These are phyloP conservation scores for Aureobasidium melanogenum DNA, from an alignment of 2,329 filamentous ascomycete species.

Conservation along the genomic window DNA sequence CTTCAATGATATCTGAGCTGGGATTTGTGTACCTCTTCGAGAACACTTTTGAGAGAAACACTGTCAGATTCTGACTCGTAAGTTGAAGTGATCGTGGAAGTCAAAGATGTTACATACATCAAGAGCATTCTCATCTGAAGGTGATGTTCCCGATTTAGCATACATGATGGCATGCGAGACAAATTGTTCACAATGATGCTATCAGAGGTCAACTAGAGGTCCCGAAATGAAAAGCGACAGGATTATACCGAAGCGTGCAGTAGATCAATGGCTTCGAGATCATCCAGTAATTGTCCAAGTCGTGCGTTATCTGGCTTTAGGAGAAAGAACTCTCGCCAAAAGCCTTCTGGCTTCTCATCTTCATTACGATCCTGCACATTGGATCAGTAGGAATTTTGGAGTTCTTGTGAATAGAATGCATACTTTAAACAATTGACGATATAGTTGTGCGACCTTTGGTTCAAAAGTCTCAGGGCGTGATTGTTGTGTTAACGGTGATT, in stretches of 20 bases:
- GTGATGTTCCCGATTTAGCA: slow-evolving; percentile 52
- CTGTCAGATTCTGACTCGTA: slow-evolving; percentile 67
- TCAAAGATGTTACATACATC: slow-evolving; percentile 53
- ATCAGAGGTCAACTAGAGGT: background rate
- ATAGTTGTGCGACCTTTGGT: slow-evolving; percentile 87
- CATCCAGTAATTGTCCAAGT: slow-evolving; percentile 59
- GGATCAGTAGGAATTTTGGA: slow-evolving; percentile 2
- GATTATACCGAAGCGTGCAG: slow-evolving; percentile 59
- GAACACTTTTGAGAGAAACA: slow-evolving; percentile 74
- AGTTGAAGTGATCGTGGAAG: slow-evolving; percentile 23
- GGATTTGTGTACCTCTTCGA: slow-evolving; percentile 90
- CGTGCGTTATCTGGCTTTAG: slow-evolving; percentile 66
- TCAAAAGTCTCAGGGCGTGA: slow-evolving; percentile 82
- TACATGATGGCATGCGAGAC: slow-evolving; percentile 64
- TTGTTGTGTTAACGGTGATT: slow-evolving; percentile 89
- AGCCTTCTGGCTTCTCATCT: slow-evolving; percentile 70
- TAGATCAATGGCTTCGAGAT: slow-evolving; percentile 64
- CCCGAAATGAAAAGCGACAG: background rate
- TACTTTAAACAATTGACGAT: slow-evolving; percentile 68
- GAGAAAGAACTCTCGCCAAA: slow-evolving; percentile 95
- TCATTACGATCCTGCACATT: slow-evolving; percentile 49
- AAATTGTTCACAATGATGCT: slow-evolving; percentile 65
- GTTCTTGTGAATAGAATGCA: slow-evolving; percentile 7
- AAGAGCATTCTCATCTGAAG: slow-evolving; percentile 67
- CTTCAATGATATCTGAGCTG: slow-evolving; percentile 85